phyloP scores from a whole-genome alignment of 768 basidiomycete species.

The Lyophyllum atratum region DNA sequence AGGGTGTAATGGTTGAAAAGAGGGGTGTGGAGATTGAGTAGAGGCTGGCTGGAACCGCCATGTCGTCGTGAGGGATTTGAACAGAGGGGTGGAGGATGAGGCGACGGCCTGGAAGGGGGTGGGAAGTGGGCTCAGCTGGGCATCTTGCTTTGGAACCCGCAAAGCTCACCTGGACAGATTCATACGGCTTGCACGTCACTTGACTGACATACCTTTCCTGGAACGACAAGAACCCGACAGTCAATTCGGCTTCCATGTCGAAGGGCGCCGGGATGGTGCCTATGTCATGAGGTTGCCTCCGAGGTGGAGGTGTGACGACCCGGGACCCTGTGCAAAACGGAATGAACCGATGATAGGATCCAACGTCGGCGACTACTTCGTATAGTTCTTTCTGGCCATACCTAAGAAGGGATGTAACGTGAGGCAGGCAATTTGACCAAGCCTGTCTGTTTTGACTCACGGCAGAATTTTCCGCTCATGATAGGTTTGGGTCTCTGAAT shows the following conservation, averaged over 20 bases:
- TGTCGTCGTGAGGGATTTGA: constrained; percentile 67
- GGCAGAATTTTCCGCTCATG: constrained; percentile 86
- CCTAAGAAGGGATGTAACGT: constrained; percentile 39
- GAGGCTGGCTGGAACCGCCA: constrained; percentile 75
- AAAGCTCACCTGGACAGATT: constrained; percentile 73
- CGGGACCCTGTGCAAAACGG: constrained; percentile 84
- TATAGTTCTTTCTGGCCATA: constrained; percentile 82
- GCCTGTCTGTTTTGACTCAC: constrained; percentile 49
- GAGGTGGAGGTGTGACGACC: constrained; percentile 46
- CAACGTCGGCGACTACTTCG: constrained; percentile 83
- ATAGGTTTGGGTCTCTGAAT: constrained; percentile 60
- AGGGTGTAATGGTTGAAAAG: constrained; percentile 20
- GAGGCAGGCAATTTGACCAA: constrained; percentile 3
- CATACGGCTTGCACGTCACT: constrained; percentile 78
- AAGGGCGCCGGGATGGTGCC: constrained; percentile 28
- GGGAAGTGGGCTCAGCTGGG: constrained; percentile 9
- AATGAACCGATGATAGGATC: constrained; percentile 82
- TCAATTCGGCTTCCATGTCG: constrained; percentile 81
- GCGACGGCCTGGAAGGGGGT: constrained; percentile 58
- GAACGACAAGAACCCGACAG: constrained; percentile 86
- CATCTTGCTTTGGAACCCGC: background rate
- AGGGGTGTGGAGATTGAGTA: constrained; percentile 39
- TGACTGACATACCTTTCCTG: constrained; percentile 85
- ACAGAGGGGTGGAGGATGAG: constrained; percentile 70
- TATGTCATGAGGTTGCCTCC: constrained; percentile 17